A percentile compares a stretch with the other conserved stretches of the same genome.
Evolutionary conservation across 495 filamentous ascomycete genomes (phyloP).

Genomic region (Letharia columbiana): DNA sequence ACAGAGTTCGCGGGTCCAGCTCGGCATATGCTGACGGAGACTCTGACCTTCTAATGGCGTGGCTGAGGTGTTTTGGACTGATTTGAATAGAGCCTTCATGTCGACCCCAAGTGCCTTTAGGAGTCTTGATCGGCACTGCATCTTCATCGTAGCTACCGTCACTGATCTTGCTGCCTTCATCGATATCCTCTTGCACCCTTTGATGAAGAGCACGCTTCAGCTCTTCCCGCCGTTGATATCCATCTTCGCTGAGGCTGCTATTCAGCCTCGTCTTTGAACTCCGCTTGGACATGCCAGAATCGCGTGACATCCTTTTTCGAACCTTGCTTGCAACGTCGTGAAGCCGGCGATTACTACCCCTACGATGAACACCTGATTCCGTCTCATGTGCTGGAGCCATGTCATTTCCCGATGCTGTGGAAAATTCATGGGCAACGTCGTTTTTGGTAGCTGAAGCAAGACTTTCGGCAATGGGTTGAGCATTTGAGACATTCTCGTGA

Average conservation of each 20-base stretch:
- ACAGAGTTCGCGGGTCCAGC: not conserved
- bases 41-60: constrained; percentile 14
- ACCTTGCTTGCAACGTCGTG: constrained; percentile 18
- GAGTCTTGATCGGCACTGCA: constrained; percentile 20
- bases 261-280: constrained; percentile 17
- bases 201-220: constrained; percentile 19
- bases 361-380: not conserved
- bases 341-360: constrained; percentile 14
- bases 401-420: not conserved
- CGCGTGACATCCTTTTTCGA: constrained; percentile 13
- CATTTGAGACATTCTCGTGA: not conserved
- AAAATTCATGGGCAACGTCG: not conserved
- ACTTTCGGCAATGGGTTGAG: not conserved
- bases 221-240: constrained; percentile 12
- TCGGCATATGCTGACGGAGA: constrained; percentile 10
- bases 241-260: constrained; percentile 15
- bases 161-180: constrained; percentile 12
- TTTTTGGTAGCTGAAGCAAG: constrained; percentile 8
- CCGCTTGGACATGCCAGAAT: constrained; percentile 18
- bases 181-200: constrained; percentile 14
- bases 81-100: constrained; percentile 19
- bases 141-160: constrained; percentile 19
- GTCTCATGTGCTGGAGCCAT: not conserved
- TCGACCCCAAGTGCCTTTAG: constrained; percentile 10
- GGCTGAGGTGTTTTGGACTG: constrained; percentile 17